Conservation (phyloP, 495 filamentous ascomycete genomes). For the Talaromyces thailandensis region DNA sequence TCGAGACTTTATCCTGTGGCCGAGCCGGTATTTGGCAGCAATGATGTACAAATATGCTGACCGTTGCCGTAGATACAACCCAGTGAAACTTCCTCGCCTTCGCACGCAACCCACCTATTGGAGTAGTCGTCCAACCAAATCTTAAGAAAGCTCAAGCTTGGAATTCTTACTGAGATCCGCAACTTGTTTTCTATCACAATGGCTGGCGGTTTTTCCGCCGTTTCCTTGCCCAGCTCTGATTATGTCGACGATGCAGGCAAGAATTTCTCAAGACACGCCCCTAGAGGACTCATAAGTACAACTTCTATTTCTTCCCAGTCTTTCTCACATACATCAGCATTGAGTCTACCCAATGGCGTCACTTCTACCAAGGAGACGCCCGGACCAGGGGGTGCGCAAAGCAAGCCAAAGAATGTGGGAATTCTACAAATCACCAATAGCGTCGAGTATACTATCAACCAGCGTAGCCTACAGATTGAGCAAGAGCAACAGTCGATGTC, state of each 20-base stretch:
- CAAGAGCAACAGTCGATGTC: constrained; percentile 14
- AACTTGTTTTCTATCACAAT: constrained; percentile 1
- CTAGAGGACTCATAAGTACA: neutral
- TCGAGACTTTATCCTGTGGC: neutral
- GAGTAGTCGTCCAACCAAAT: constrained; percentile 1
- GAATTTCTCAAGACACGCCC: neutral
- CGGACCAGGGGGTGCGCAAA: constrained; percentile 5
- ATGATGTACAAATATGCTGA: constrained; percentile 7
- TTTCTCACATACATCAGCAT: neutral
- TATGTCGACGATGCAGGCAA: neutral
- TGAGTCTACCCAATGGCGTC: constrained; percentile 3
- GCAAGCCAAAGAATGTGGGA: constrained; percentile 29
- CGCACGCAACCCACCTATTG: neutral
- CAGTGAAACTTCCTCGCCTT: neutral
- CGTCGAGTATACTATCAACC: constrained; percentile 24
- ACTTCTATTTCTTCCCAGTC: neutral
- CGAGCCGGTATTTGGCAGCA: constrained; percentile 1
- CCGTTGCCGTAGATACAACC: constrained; percentile 8
- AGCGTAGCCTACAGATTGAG: constrained; percentile 11
- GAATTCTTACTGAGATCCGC: neutral
- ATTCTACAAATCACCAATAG: constrained; percentile 32
- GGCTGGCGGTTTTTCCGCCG: neutral
- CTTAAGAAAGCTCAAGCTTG: neutral
- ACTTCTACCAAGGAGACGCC: constrained; percentile 4
- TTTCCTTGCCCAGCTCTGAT: neutral